A percentile compares a stretch with the other conserved stretches of the same genome.
These are phyloP conservation scores for Leccinum griseonigrum DNA, from an alignment of 1,284 basidiomycete species.

Conservation along the genomic window DNA sequence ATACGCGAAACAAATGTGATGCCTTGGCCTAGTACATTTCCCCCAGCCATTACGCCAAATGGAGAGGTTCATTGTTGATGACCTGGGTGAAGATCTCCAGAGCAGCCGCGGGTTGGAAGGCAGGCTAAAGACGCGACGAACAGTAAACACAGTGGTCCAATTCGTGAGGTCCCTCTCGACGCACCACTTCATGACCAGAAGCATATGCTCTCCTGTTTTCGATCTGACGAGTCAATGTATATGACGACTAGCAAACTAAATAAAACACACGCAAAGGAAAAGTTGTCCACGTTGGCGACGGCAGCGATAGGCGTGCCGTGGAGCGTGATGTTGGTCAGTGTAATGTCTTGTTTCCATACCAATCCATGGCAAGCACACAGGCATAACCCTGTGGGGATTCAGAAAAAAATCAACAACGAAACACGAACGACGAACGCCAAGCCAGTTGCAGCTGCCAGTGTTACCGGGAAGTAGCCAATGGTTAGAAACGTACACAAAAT, in stretches of 20 bases:
- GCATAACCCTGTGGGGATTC: slow-evolving; percentile 36
- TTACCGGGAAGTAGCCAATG: neutral
- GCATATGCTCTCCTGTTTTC: slow-evolving; percentile 46
- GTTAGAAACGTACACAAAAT: neutral
- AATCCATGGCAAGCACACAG: slow-evolving; percentile 57
- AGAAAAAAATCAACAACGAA: neutral
- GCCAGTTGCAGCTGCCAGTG: slow-evolving; percentile 59
- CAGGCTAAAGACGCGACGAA: slow-evolving; percentile 39
- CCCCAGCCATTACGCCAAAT: slow-evolving; percentile 43
- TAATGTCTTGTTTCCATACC: slow-evolving; percentile 53
- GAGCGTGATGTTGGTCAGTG: slow-evolving; percentile 58
- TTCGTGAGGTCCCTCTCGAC: slow-evolving; percentile 20
- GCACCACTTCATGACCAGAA: slow-evolving; percentile 59
- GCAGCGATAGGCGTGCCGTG: slow-evolving; percentile 49
- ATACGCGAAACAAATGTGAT: neutral
- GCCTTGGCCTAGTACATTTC: neutral
- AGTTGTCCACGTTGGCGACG: slow-evolving; percentile 60
- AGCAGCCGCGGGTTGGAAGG: slow-evolving; percentile 55
- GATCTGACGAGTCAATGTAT: neutral
- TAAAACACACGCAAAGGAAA: slow-evolving; percentile 54
- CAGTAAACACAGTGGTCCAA: neutral
- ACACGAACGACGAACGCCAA: slow-evolving; percentile 38
- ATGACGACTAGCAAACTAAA: neutral
- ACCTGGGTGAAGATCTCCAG: slow-evolving; percentile 58
- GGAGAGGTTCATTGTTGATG: slow-evolving; percentile 48